Percentiles rank a stretch among this genome's conserved stretches.
These are phyloP conservation scores for Trypanosoma caninum DNA, from an alignment of 208 protist genomes.

Conservation along the genomic window DNA sequence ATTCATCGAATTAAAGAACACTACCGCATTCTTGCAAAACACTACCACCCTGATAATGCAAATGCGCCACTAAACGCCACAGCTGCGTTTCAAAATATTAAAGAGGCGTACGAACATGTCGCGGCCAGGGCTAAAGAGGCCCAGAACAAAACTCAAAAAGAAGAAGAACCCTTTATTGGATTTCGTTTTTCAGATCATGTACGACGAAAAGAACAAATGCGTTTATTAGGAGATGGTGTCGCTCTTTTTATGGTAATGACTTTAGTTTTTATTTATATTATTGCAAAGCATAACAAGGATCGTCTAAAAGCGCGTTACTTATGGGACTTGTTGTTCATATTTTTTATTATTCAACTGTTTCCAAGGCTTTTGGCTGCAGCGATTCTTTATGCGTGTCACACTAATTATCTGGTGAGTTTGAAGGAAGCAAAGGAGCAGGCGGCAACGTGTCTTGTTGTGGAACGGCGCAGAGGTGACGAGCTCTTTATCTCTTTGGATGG, in stretches of 20 bases:
- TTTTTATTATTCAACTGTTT: conserved; percentile 72
- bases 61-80: conserved; percentile 23
- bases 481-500: conserved; percentile 44
- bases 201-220: conserved; percentile 51
- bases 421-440: conserved; percentile 49
- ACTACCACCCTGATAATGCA: conserved; percentile 73
- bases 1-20: conserved; percentile 53
- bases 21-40: conserved; percentile 66
- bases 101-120: conserved; percentile 68
- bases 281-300: conserved; percentile 54
- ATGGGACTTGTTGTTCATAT: conserved; percentile 50
- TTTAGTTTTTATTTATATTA: conserved; percentile 51
- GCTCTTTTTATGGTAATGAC: conserved; percentile 64
- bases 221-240: conserved; percentile 55
- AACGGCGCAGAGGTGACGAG: conserved; percentile 17
- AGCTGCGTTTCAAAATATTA: conserved; percentile 65
- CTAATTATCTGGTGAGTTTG: conserved; percentile 45
- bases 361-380: conserved; percentile 63
- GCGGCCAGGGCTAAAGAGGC: conserved; percentile 18
- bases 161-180: conserved; percentile 4
- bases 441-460: conserved; percentile 38
- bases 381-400: conserved; percentile 64
- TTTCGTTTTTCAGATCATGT: conserved; percentile 58
- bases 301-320: conserved; percentile 49
- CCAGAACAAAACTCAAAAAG: not conserved